phyloP scores from a whole-genome alignment of 2,329 filamentous ascomycete genomes.

The Zymoseptoria passerinii region DNA sequence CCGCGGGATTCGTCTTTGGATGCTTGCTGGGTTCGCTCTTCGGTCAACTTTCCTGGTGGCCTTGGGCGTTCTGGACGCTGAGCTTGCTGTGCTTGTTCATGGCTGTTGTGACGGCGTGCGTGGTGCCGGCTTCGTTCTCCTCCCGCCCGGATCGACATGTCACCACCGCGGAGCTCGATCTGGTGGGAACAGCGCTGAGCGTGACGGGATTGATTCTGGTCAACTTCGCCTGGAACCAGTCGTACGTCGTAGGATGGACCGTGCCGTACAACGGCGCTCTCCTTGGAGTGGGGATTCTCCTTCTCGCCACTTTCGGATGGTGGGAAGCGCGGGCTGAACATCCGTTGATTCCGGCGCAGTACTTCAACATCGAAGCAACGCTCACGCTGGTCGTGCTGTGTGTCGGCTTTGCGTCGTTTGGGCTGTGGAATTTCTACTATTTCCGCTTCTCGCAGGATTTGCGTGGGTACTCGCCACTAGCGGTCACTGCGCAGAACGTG shows the following conservation, averaged over 20 bases:
- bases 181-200: constrained; percentile 3
- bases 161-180: background rate
- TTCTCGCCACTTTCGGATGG: constrained; percentile 4
- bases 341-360: background rate
- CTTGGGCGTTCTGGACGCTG: constrained; percentile 5
- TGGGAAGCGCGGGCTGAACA: constrained; percentile 5
- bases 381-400: background rate
- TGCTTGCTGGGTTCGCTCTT: constrained; percentile 3
- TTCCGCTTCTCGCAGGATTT: background rate
- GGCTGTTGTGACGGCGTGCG: background rate
- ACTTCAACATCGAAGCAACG: background rate
- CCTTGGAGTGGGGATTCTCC: constrained; percentile 1
- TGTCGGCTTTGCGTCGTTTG: background rate
- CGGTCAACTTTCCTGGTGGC: constrained; percentile 4
- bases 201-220: constrained; percentile 4
- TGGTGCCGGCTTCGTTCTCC: background rate
- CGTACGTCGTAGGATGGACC: constrained; percentile 7
- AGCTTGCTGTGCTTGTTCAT: background rate
- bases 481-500: background rate
- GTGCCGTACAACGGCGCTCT: constrained; percentile 4
- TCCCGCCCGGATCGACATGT: background rate
- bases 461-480: background rate
- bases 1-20: background rate
- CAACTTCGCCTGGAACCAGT: constrained; percentile 8
- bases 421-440: background rate